Conservation (phyloP, 2,329 filamentous ascomycete genomes). For the Ophiostoma novo-ulmi region DNA sequence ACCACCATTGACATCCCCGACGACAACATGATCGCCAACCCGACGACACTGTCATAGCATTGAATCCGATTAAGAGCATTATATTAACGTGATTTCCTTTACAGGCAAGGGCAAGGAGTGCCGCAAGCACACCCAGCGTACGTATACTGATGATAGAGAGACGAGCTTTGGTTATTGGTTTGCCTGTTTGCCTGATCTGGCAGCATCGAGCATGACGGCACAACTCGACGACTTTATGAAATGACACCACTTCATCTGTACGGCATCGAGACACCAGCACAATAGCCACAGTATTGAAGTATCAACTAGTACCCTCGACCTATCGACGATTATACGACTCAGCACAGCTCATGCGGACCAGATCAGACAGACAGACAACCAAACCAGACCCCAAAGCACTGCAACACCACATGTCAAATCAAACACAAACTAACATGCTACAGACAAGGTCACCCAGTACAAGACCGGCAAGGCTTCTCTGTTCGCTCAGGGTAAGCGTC, state of each 20-base stretch:
- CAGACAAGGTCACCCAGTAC: slow-evolving; percentile 74
- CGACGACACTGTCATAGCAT: slow-evolving; percentile 5
- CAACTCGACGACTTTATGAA: neutral
- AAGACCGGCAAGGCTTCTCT: slow-evolving; percentile 42
- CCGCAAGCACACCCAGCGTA: slow-evolving; percentile 63
- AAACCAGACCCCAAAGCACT: neutral
- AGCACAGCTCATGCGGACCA: neutral
- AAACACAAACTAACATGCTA: slow-evolving; percentile 37
- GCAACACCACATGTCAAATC: neutral
- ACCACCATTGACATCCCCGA: neutral
- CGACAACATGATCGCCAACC: slow-evolving; percentile 7
- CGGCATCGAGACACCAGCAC: too few relatives aligned
- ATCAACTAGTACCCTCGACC: neutral
- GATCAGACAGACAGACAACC: neutral
- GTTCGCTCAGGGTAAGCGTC: slow-evolving; percentile 85
- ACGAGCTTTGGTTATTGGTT: neutral
- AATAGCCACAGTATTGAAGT: neutral
- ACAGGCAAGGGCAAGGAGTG: slow-evolving; percentile 73
- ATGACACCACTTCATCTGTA: neutral
- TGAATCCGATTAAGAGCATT: neutral
- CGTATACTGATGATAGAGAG: slow-evolving; percentile 15
- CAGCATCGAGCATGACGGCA: neutral
- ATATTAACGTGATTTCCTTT: slow-evolving; percentile 24
- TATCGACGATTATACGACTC: neutral
- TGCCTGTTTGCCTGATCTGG: neutral